Percentiles rank a stretch among this genome's conserved stretches.
These are phyloP conservation scores for Magnolia changhungtana DNA, from an alignment of 164 flowering plant species.

Conservation along the genomic window DNA sequence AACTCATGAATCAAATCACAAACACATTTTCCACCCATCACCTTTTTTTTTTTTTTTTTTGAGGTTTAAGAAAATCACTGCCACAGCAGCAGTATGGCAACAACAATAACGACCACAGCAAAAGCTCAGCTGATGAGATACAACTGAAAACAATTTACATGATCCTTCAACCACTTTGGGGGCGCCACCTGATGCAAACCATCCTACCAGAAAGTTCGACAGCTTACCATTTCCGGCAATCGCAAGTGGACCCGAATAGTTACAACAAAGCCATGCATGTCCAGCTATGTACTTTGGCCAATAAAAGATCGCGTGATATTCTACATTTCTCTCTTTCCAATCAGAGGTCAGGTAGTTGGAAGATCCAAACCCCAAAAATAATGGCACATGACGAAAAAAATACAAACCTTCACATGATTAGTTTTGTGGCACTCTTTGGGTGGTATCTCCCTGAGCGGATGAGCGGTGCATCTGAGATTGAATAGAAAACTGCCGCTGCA, in stretches of 20 bases:
- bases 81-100: no score
- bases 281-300: not conserved
- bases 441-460: slow-evolving; percentile 32
- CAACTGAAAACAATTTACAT: not conserved
- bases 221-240: not conserved
- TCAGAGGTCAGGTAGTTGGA: not conserved
- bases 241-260: not conserved
- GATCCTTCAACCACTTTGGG: not conserved
- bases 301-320: not conserved
- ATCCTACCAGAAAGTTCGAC: no score
- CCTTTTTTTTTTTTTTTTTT: no score
- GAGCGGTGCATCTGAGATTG: slow-evolving; percentile 56
- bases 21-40: not conserved
- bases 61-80: no score
- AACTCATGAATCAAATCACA: not conserved
- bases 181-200: no score
- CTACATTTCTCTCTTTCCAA: not conserved
- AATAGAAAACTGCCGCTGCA: slow-evolving; percentile 54
- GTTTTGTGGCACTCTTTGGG: slow-evolving; percentile 20
- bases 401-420: not conserved
- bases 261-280: not conserved
- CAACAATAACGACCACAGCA: not conserved
- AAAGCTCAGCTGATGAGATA: not conserved
- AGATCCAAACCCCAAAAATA: not conserved
- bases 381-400: not conserved